phyloP scores from a whole-genome alignment of 73 alveolate genomes.

The Tetrahymena elliotti region DNA sequence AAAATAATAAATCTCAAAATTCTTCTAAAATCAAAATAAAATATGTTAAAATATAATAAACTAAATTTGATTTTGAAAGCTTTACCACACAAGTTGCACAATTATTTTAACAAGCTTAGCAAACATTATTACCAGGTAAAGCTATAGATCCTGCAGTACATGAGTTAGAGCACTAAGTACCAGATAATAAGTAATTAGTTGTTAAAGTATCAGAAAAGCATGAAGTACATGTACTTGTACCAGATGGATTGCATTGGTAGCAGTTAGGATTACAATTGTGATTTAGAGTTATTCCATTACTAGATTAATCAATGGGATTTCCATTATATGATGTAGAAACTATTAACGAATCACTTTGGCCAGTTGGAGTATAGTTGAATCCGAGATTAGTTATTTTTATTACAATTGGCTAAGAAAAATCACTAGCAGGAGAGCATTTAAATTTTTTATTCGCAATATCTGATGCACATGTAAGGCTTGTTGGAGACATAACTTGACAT shows the following conservation, averaged over 20 bases:
- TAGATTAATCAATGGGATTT: not conserved
- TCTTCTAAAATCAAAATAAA: not conserved
- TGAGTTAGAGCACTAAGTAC: not conserved
- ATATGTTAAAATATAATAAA: too few species aligned
- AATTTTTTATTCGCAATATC: not conserved
- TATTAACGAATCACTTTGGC: not conserved
- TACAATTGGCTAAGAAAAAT: not conserved
- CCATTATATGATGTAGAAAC: not conserved
- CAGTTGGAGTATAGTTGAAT: not conserved
- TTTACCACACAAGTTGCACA: not conserved
- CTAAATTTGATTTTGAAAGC: too few species aligned
- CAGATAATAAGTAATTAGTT: not conserved
- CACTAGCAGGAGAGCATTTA: not conserved
- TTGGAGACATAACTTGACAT: not conserved
- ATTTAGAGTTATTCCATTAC: not conserved
- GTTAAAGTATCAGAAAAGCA: not conserved
- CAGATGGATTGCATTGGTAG: not conserved
- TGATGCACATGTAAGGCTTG: not conserved
- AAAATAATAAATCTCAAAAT: not conserved
- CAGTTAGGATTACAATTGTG: not conserved
- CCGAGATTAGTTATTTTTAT: not conserved
- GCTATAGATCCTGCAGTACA: not conserved
- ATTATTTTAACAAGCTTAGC: not conserved
- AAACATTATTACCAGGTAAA: not conserved
- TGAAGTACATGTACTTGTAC: not conserved